Conservation (phyloP, 2,329 filamentous ascomycete species). For the Juglanconis sp. region DNA sequence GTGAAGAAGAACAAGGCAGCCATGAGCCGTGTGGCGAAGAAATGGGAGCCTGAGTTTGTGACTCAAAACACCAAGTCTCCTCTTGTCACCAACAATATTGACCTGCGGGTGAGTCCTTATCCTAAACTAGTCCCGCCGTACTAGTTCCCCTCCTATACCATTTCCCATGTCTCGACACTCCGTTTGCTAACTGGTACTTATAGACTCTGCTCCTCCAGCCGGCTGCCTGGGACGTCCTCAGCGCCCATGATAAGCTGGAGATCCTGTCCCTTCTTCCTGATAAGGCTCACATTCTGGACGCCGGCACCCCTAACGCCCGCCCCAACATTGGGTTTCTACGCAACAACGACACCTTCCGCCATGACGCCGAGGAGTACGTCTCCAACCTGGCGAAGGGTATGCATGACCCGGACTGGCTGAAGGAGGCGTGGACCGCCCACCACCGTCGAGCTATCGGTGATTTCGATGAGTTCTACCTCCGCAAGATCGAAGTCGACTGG, state of each 20-base stretch:
- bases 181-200: slow-evolving; percentile 4
- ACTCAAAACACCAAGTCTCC: slow-evolving; percentile 34
- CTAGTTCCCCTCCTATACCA: background rate
- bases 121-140: too few relatives aligned
- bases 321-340: slow-evolving; percentile 34
- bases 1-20: slow-evolving; percentile 24
- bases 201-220: slow-evolving; percentile 36
- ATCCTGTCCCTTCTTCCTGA: slow-evolving; percentile 37
- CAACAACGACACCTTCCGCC: slow-evolving; percentile 41
- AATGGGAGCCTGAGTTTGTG: slow-evolving; percentile 30
- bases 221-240: slow-evolving; percentile 36
- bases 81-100: slow-evolving; percentile 26
- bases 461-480: slow-evolving; percentile 45
- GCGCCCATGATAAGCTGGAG: slow-evolving; percentile 28
- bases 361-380: slow-evolving; percentile 39
- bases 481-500: slow-evolving; percentile 48
- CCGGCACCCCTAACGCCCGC: slow-evolving; percentile 29
- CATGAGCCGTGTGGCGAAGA: slow-evolving; percentile 18
- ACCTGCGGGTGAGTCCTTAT: slow-evolving; percentile 30
- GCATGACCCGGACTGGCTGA: slow-evolving; percentile 52
- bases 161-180: background rate
- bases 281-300: slow-evolving; percentile 27
- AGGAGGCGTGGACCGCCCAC: slow-evolving; percentile 50
- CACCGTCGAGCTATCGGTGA: slow-evolving; percentile 44
- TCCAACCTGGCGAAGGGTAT: slow-evolving; percentile 44